Percentiles rank a stretch among this genome's conserved stretches.
These are phyloP conservation scores for Alternaria triticimaculans DNA, from an alignment of 2,329 filamentous ascomycete species.

Conservation along the genomic window DNA sequence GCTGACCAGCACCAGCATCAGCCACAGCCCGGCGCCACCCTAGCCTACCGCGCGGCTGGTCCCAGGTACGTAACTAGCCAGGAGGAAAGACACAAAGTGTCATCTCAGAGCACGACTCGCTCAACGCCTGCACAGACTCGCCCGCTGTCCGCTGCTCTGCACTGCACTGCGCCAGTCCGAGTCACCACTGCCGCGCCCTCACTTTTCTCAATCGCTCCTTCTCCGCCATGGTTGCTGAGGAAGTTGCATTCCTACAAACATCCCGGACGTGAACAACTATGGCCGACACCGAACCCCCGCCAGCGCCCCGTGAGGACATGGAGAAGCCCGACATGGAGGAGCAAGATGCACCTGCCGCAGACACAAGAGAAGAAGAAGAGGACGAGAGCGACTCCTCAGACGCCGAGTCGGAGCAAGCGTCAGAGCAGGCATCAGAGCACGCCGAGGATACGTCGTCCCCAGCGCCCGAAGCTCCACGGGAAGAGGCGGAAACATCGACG, in stretches of 20 bases:
- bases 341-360: background rate
- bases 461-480: constrained; percentile 19
- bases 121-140: background rate
- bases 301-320: constrained; percentile 10
- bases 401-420: constrained; percentile 25
- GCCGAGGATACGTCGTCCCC: constrained; percentile 19
- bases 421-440: constrained; percentile 15
- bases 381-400: constrained; percentile 16
- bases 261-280: constrained; percentile 34
- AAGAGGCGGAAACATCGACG: constrained; percentile 25
- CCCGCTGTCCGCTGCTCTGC: background rate
- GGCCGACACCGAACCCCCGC: constrained; percentile 41
- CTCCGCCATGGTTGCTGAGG: constrained; percentile 34
- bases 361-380: background rate
- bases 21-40: background rate
- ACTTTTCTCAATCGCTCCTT: constrained; percentile 14
- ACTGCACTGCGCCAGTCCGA: constrained; percentile 10
- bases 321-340: constrained; percentile 6
- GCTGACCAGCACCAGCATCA: background rate
- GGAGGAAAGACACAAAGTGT: constrained; percentile 34
- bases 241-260: constrained; percentile 22
- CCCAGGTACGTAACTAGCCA: constrained; percentile 27
- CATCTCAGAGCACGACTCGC: constrained; percentile 22
- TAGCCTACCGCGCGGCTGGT: constrained; percentile 11
- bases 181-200: constrained; percentile 5